A percentile compares a stretch with the other conserved stretches of the same genome.
Evolutionary conservation across 192 early-diverging fungal genomes (phyloP).

Genomic region (Podochytrium sp.): DNA sequence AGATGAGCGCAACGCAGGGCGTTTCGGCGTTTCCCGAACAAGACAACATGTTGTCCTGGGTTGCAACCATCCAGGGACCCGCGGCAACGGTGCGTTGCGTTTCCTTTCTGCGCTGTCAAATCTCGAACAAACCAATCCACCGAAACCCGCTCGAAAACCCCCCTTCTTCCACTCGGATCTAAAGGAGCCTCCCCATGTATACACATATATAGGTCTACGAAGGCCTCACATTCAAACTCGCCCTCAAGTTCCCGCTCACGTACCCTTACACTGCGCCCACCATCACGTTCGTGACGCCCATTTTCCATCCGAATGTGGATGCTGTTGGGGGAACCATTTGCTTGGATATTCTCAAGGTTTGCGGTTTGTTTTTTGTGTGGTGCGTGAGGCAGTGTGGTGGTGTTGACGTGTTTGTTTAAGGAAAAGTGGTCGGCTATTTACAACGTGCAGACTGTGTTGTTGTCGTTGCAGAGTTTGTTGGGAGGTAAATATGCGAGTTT

Average conservation of each 20-base stretch:
- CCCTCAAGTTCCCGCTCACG: slow-evolving; percentile 52
- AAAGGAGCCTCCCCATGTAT: neutral
- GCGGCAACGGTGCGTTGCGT: slow-evolving; percentile 35
- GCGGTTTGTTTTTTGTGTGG: too few relatives aligned
- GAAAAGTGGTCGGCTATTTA: slow-evolving; percentile 64
- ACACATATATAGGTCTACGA: slow-evolving; percentile 39
- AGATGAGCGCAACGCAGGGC: slow-evolving; percentile 64
- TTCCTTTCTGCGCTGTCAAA: neutral
- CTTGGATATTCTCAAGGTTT: slow-evolving; percentile 59
- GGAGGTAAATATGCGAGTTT: too few relatives aligned
- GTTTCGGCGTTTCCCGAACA: slow-evolving; percentile 72
- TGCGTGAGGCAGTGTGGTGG: too few relatives aligned
- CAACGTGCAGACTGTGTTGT: slow-evolving; percentile 57
- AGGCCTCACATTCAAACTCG: slow-evolving; percentile 52
- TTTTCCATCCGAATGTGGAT: slow-evolving; percentile 60
- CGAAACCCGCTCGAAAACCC: neutral
- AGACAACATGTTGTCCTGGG: slow-evolving; percentile 60
- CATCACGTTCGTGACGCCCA: slow-evolving; percentile 50
- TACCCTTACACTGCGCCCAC: slow-evolving; percentile 57
- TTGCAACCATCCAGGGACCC: slow-evolving; percentile 54
- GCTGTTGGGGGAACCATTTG: slow-evolving; percentile 47
- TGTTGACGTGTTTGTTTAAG: neutral
- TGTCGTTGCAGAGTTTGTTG: slow-evolving; percentile 59
- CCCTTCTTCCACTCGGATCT: neutral
- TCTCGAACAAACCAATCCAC: neutral